Percentiles rank a stretch among this genome's conserved stretches.
These are phyloP conservation scores for Leptographium flavum DNA, from an alignment of 2,329 filamentous ascomycete species.

Conservation along the genomic window DNA sequence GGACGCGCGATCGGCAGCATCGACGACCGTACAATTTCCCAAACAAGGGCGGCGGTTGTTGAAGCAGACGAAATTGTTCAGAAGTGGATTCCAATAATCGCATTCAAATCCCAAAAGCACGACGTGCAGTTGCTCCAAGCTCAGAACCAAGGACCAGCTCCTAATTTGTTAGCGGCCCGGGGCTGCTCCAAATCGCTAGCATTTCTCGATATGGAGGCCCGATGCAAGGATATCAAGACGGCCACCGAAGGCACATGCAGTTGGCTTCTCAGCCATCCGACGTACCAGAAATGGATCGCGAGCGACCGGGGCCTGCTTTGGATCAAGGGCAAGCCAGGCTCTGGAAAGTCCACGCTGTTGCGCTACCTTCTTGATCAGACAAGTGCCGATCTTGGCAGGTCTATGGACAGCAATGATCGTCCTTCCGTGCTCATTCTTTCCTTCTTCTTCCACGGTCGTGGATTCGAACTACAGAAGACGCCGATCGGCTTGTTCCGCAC, in stretches of 20 bases:
- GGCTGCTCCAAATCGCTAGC: not conserved
- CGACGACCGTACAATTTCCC: not conserved
- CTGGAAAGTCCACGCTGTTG: conserved; percentile 19
- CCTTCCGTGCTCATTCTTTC: conserved; percentile 8
- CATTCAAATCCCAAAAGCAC: not conserved
- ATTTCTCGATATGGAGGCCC: not conserved
- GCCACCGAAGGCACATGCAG: conserved; percentile 2
- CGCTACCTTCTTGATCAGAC: conserved; percentile 14
- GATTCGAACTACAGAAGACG: conserved; percentile 17
- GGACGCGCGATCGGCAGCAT: not conserved
- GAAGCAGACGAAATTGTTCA: not conserved
- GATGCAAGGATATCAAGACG: not conserved
- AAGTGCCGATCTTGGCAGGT: not conserved
- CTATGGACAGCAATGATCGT: not conserved
- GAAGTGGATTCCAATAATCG: not conserved
- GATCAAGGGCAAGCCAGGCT: conserved; percentile 24
- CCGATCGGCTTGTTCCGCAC: conserved; percentile 20
- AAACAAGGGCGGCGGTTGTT: not conserved
- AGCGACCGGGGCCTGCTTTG: conserved; percentile 17
- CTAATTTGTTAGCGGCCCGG: not conserved
- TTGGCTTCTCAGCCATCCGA: conserved; percentile 8
- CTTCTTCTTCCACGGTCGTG: conserved; percentile 24
- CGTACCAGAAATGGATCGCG: conserved; percentile 7
- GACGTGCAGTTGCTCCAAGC: not conserved
- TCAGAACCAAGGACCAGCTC: not conserved